Evolutionary conservation across 257 asterid species (phyloP), one percentile per base, ranked within the genome.

Genomic region (Agastache rugosa): DNA sequence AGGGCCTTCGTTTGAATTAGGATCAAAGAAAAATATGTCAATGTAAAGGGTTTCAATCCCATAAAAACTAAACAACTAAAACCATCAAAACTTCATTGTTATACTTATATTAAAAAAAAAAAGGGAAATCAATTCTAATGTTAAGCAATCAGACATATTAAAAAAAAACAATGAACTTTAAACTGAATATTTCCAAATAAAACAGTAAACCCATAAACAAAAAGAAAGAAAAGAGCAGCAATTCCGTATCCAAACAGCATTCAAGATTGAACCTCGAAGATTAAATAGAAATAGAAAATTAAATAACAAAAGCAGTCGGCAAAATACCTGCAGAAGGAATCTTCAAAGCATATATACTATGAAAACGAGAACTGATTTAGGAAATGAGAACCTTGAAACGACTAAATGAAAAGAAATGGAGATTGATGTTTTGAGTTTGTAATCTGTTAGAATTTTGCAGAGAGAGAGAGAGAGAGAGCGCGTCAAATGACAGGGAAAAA

Each of bases 311-410:
- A 35, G 47, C 4, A 62, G 54, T 11, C 31, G 68, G 47, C 23
- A 41, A 60, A 54, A n/a, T 78, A 79, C 83, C 83, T 76, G 69
- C 54, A 58, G 17, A 67, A 59, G 67, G 61, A 72, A 72, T 71
- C 51, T 62, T 60, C 64, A 60, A 6, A 62, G 27, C n/a, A 15
- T 22, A 0, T n/a, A 54, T 48, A 9, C 3, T 2, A 34, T 20
- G 20, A 22, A 56, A 77, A 29, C 25, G 50, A 31, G 48, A 45
- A 61, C 58, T 23, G 71, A 39, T 42, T 31, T 31, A 20, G 41
- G 27, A 25, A 35, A 15, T 35, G 71, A 61, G 73, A 73, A 51
- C 45, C 68, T 72, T n/a, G 8, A 27, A 16, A 31, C 11, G 48
- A 65, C 64, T 15, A 14, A 60, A 39, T 50, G 56, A 72, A 60